Evolutionary conservation across 345 rosid species (phyloP).

Genomic region (Triadica sebifera): DNA sequence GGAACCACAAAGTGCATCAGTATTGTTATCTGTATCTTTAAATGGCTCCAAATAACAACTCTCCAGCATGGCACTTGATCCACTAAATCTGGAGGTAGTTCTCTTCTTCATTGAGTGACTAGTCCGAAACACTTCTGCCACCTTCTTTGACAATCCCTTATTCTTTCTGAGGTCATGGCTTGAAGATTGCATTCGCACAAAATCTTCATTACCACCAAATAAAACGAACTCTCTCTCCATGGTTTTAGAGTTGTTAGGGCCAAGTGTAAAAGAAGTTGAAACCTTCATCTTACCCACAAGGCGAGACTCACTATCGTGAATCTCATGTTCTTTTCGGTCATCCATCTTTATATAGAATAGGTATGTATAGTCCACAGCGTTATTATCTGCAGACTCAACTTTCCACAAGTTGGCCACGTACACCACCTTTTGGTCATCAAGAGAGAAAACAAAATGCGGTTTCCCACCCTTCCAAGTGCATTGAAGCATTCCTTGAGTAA

Average conservation of each 20-base stretch:
- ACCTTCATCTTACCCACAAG: slow-evolving; percentile 76
- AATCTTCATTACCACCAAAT: slow-evolving; percentile 48
- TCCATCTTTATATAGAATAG: slow-evolving; percentile 51
- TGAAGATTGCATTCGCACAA: slow-evolving; percentile 29
- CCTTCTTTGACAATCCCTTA: slow-evolving; percentile 70
- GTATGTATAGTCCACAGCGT: slow-evolving; percentile 47
- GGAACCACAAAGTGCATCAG: slow-evolving; percentile 32
- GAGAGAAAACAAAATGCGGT: slow-evolving; percentile 74
- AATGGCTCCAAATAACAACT: slow-evolving; percentile 48
- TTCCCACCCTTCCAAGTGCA: slow-evolving; percentile 62
- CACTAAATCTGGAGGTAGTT: slow-evolving; percentile 50
- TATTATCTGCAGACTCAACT: slow-evolving; percentile 31
- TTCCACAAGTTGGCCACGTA: slow-evolving; percentile 57
- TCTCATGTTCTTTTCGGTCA: slow-evolving; percentile 36
- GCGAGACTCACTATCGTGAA: slow-evolving; percentile 32
- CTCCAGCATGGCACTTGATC: slow-evolving; percentile 49
- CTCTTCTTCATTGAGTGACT: slow-evolving; percentile 53
- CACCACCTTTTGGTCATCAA: slow-evolving; percentile 64
- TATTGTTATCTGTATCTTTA: slow-evolving; percentile 36
- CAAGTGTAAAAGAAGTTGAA: slow-evolving; percentile 50
- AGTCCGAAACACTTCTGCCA: slow-evolving; percentile 53
- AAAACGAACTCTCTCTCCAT: slow-evolving; percentile 79
- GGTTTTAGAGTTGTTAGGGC: slow-evolving; percentile 44
- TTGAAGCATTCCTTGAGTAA: slow-evolving; percentile 74
- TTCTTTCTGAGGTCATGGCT: slow-evolving; percentile 38